Evolutionary conservation across 345 rosid species (phyloP).

Genomic region (Pugionium cornutum): DNA sequence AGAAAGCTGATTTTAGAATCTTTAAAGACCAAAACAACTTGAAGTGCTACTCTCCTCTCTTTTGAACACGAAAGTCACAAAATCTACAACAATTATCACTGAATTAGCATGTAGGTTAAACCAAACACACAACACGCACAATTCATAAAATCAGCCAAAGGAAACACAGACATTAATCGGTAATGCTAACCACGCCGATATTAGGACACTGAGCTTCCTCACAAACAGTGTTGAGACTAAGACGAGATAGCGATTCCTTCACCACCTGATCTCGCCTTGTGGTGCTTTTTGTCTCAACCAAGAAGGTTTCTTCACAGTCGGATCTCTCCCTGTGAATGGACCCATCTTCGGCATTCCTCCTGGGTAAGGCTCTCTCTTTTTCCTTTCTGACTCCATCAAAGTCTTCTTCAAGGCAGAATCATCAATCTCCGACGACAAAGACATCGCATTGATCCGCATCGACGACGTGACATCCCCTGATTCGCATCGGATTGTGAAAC

Average conservation of each 20-base stretch:
- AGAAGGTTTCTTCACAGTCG: slow-evolving; percentile 73
- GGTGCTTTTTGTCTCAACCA: slow-evolving; percentile 97
- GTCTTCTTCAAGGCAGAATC: slow-evolving; percentile 35
- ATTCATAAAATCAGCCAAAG: not conserved
- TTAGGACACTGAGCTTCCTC: slow-evolving; percentile 99
- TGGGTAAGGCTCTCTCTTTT: slow-evolving; percentile 53
- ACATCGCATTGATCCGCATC: slow-evolving; percentile 25
- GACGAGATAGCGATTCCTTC: slow-evolving; percentile 66
- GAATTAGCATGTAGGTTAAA: not conserved
- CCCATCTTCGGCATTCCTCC: slow-evolving; percentile 56
- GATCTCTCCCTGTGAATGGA: slow-evolving; percentile 81
- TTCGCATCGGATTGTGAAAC: slow-evolving; percentile 48
- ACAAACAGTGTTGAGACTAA: slow-evolving; percentile 89
- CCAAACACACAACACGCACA: not conserved
- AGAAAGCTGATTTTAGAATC: slow-evolving; percentile 3
- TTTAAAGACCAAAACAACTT: not conserved
- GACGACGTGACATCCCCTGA: slow-evolving; percentile 34
- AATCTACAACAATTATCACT: not conserved
- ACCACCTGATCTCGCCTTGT: slow-evolving; percentile 75
- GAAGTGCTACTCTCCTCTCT: not conserved
- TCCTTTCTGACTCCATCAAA: slow-evolving; percentile 37
- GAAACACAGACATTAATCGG: no score
- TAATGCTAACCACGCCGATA: slow-evolving; percentile 72
- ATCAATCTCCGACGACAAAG: slow-evolving; percentile 27
- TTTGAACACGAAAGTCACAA: slow-evolving; percentile 13